Conservation (phyloP, 2,329 filamentous ascomycete genomes). For the Aureobasidium melanogenum region DNA sequence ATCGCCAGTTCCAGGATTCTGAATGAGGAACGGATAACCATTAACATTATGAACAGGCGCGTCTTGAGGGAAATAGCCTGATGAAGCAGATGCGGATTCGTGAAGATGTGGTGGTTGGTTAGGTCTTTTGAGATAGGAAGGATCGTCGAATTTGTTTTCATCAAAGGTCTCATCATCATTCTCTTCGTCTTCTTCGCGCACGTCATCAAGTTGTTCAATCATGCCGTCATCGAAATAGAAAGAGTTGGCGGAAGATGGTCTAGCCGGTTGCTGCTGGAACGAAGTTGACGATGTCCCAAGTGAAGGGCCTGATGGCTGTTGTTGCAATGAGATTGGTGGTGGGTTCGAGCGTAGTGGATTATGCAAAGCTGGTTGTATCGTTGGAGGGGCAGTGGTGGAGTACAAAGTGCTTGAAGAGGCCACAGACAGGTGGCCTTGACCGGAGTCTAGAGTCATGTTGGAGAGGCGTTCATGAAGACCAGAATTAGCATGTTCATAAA, state of each 20-base stretch:
- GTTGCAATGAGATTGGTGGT: background rate
- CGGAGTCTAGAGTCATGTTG: background rate
- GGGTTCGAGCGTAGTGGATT: conserved; percentile 3
- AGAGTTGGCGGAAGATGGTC: conserved; percentile 18
- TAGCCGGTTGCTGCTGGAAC: background rate
- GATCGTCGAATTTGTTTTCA: conserved; percentile 28
- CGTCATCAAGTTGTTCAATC: conserved; percentile 1
- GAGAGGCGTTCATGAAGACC: background rate
- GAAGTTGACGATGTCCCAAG: background rate
- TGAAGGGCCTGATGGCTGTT: background rate
- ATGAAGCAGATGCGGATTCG: background rate
- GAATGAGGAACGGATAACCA: conserved; percentile 6
- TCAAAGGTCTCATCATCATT: conserved; percentile 17
- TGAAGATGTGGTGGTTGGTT: background rate
- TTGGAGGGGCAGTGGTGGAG: background rate
- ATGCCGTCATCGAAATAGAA: conserved; percentile 29
- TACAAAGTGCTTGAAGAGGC: background rate
- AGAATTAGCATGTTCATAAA: background rate
- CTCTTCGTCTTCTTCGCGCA: conserved; percentile 1
- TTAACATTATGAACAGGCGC: conserved; percentile 3
- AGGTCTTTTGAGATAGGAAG: conserved; percentile 7
- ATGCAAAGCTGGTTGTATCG: background rate
- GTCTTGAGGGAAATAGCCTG: background rate
- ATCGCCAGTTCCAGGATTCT: background rate
- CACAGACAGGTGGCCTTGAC: background rate